These are phyloP conservation scores for Alternaria atra DNA, from an alignment of 2,329 filamentous ascomycete species.

Conservation along the genomic window DNA sequence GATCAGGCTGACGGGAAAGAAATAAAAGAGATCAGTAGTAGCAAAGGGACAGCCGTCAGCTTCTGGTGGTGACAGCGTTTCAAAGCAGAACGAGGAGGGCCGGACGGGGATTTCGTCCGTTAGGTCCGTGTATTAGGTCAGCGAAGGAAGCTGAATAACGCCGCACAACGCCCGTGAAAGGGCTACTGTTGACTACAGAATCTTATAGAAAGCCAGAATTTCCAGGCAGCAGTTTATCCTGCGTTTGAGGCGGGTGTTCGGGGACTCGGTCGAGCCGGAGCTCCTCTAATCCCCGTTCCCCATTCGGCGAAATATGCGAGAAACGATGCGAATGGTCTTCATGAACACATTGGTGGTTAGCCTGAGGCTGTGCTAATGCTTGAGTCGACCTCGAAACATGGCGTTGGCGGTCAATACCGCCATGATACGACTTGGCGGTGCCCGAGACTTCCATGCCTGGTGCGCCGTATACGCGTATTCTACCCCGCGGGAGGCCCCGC, in stretches of 20 bases:
- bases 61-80: conserved; percentile 8
- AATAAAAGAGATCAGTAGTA: conserved; percentile 3
- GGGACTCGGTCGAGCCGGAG: conserved; percentile 4
- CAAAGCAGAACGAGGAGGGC: conserved; percentile 9
- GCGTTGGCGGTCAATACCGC: conserved; percentile 4
- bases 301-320: conserved; percentile 15
- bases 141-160: conserved; percentile 22
- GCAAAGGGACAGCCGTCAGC: conserved; percentile 16
- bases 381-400: not conserved
- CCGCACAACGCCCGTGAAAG: conserved; percentile 6
- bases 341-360: not conserved
- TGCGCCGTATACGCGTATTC: not conserved
- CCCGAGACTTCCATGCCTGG: not conserved
- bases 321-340: conserved; percentile 2
- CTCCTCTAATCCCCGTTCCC: conserved; percentile 6
- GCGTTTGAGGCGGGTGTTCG: conserved; percentile 3
- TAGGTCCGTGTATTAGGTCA: conserved; percentile 22
- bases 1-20: not conserved
- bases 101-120: conserved; percentile 26
- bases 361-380: conserved; percentile 10
- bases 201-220: conserved; percentile 19
- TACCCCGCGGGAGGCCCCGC: conserved; percentile 1
- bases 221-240: conserved; percentile 21
- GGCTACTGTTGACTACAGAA: conserved; percentile 19
- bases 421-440: not conserved